Evolutionary conservation across 495 filamentous ascomycete species (phyloP), one percentile per base, ranked within the genome.

Genomic region (Penicillium pancosmium): DNA sequence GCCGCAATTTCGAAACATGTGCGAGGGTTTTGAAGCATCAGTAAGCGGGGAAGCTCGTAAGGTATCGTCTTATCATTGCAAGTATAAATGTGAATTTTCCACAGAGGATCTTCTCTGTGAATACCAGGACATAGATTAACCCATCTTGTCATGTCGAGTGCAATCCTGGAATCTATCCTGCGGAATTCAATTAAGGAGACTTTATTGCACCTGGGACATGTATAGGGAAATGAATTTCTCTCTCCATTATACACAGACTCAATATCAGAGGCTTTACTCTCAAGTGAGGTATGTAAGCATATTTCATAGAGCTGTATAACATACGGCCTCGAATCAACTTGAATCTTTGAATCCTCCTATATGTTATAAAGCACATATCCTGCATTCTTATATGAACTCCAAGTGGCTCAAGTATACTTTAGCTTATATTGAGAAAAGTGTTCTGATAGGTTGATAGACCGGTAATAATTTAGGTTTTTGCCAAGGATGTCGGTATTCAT

Each of bases 71-170:
- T 21, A 21, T 21, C 19, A 21, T 1, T 21, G 19, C 19, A 21
- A 1, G 19, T 21, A 21, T 21, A 21, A 21, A 21, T 21, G 19
- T 21, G 19, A 36, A 38, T 49, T 34, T 23, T 56, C 43, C 54
- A 56, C 19, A 49, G 27, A 23, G 43, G 43, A 40, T 56, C 54
- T 16, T 56, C 43, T 38, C 19, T 40, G 43, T 43, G 6, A n/a
- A 31, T 16, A 16, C 54, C 44, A 48, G 27, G 27, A 11, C 54
- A 44, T 38, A 56, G 36, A 19, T 58, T 44, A 27, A 52, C 40
- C 49, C 55, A 46, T 47, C 55, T 58, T 52, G 55, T 57, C 36
- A 51, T 51, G n/a, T 52, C 27, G 21, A 52, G 43, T 18, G 54
- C 54, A 49, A 48, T 9, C 23, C 13, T 56, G n/a, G 41, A 56